A percentile compares a stretch with the other conserved stretches of the same genome.
phyloP scores from a whole-genome alignment of 1,284 basidiomycete genomes.

The Agroathelia rolfsii region DNA sequence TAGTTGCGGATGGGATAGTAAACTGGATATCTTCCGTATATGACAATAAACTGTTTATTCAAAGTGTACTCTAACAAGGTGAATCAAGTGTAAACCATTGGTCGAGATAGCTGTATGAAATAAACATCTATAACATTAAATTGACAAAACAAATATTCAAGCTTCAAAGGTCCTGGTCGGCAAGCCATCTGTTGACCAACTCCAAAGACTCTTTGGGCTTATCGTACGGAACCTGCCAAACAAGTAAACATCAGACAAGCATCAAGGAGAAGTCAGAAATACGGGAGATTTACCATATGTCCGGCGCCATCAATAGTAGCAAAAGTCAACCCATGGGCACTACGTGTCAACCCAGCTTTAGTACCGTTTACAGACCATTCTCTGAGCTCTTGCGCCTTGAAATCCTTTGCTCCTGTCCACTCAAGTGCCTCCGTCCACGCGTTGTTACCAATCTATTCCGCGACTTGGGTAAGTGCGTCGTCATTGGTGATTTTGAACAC shows the following conservation, averaged over 20 bases:
- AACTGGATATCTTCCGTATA: constrained; percentile 67
- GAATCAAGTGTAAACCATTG: too few species aligned
- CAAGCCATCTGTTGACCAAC: constrained; percentile 53
- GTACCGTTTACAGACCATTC: constrained; percentile 49
- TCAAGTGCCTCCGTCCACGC: constrained; percentile 67
- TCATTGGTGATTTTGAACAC: too few species aligned
- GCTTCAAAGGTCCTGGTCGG: constrained; percentile 28
- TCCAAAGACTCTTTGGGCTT: constrained; percentile 50
- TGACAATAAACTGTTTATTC: too few species aligned
- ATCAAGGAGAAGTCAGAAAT: constrained; percentile 4
- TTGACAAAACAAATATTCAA: constrained; percentile 2
- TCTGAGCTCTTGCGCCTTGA: constrained; percentile 38
- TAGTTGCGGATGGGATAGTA: constrained; percentile 86
- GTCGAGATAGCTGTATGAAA: too few species aligned
- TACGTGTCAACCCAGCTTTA: constrained; percentile 57
- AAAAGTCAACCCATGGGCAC: constrained; percentile 52
- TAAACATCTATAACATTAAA: constrained; percentile 1
- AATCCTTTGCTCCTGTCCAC: constrained; percentile 53
- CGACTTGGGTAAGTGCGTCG: too few species aligned
- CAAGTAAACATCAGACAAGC: constrained; percentile 9
- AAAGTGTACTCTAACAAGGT: too few species aligned
- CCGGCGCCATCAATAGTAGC: constrained; percentile 55
- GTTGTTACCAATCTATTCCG: constrained; percentile 62
- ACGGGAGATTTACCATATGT: constrained; percentile 53
- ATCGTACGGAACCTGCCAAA: constrained; percentile 50